Evolutionary conservation across 179 eudicot species (phyloP).

Genomic region (Carnegiea gigantea): DNA sequence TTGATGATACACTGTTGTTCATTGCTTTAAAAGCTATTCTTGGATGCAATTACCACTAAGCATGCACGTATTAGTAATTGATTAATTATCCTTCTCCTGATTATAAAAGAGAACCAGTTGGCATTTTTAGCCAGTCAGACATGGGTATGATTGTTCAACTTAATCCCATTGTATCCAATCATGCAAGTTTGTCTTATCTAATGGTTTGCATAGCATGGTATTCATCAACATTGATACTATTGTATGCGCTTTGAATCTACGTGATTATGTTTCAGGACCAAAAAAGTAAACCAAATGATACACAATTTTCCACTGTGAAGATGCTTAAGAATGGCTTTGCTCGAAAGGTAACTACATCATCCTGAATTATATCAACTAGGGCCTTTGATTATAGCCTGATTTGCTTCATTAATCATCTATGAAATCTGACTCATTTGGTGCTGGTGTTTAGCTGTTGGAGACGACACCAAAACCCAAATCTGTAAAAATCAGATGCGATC

Average conservation of each 20-base stretch:
- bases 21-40: background rate
- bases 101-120: background rate
- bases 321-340: conserved; percentile 65
- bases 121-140: background rate
- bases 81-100: background rate
- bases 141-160: conserved; percentile 2
- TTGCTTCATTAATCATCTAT: conserved; percentile 6
- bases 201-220: too few relatives aligned
- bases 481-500: conserved; percentile 71
- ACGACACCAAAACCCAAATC: conserved; percentile 62
- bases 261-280: conserved; percentile 45
- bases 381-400: background rate
- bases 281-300: conserved; percentile 33
- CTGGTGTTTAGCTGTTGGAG: conserved; percentile 59
- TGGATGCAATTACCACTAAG: background rate
- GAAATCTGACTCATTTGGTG: conserved; percentile 10
- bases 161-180: background rate
- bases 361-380: conserved; percentile 8
- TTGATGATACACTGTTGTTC: background rate
- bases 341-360: conserved; percentile 55
- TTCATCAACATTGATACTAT: background rate
- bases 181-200: background rate
- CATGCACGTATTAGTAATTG: background rate
- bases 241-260: background rate
- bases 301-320: conserved; percentile 52